Percentiles rank a stretch among this genome's conserved stretches.
Evolutionary conservation across 495 filamentous ascomycete genomes (phyloP).

Genomic region (Penicillium bovifimosum): DNA sequence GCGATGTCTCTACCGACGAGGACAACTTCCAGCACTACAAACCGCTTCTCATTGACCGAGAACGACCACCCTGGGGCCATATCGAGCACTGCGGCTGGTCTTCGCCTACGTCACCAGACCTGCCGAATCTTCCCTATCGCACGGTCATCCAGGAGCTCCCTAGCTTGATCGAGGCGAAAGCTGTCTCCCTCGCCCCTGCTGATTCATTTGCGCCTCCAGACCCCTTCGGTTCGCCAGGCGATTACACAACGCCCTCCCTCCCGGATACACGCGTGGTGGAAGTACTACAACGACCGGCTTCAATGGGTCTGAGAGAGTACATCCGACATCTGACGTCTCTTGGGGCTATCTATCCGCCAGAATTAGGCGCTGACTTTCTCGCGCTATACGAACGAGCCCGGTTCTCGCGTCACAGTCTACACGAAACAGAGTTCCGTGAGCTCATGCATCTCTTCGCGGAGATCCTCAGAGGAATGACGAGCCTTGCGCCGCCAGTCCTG

Average conservation of each 20-base stretch:
- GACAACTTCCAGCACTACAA: slow-evolving; percentile 27
- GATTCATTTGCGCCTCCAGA: slow-evolving; percentile 37
- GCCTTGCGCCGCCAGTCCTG: slow-evolving; percentile 47
- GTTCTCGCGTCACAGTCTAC: slow-evolving; percentile 58
- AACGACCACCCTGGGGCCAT: slow-evolving; percentile 64
- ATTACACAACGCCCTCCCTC: slow-evolving; percentile 20
- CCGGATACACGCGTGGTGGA: slow-evolving; percentile 61
- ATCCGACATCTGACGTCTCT: slow-evolving; percentile 62
- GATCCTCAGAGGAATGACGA: slow-evolving; percentile 68
- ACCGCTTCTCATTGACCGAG: slow-evolving; percentile 30
- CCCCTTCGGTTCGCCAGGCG: slow-evolving; percentile 30
- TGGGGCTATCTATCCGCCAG: slow-evolving; percentile 55
- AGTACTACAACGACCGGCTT: slow-evolving; percentile 61
- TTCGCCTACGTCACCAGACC: slow-evolving; percentile 63
- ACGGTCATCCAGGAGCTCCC: slow-evolving; percentile 82
- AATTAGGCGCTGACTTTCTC: slow-evolving; percentile 59
- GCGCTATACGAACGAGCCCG: slow-evolving; percentile 74
- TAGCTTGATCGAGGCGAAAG: slow-evolving; percentile 89
- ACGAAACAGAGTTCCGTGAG: slow-evolving; percentile 65
- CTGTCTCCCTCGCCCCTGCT: slow-evolving; percentile 70
- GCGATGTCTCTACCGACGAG: slow-evolving; percentile 36
- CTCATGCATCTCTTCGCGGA: slow-evolving; percentile 88
- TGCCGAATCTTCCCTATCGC: slow-evolving; percentile 73
- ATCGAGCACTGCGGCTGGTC: slow-evolving; percentile 89
- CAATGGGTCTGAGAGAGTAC: slow-evolving; percentile 80